Evolutionary conservation across 768 basidiomycete genomes (phyloP).

Genomic region (Trametes sanguinea): DNA sequence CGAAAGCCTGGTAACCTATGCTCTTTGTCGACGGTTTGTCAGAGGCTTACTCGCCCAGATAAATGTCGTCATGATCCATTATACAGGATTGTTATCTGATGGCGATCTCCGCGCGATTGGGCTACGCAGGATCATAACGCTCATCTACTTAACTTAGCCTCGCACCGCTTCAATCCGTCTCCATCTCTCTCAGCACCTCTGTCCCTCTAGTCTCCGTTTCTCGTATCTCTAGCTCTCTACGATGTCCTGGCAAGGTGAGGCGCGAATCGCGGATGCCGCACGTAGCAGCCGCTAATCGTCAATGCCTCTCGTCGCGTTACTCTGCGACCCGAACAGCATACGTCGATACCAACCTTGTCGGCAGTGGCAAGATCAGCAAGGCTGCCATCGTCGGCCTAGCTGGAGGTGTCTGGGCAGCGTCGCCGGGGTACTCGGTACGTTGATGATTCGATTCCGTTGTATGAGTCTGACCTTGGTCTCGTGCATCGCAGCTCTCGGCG

Average conservation of each 20-base stretch:
- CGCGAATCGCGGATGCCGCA: background rate
- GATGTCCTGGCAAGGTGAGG: slow-evolving; percentile 76
- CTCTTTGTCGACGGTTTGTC: no score
- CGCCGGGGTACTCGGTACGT: slow-evolving; percentile 59
- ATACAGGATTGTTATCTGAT: slow-evolving; percentile 23
- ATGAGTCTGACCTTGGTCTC: background rate
- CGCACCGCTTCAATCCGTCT: slow-evolving; percentile 14
- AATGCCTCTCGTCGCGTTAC: background rate
- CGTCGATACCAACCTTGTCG: slow-evolving; percentile 80
- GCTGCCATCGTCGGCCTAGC: slow-evolving; percentile 76
- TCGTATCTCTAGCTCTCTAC: slow-evolving; percentile 14
- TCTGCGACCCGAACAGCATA: slow-evolving; percentile 52
- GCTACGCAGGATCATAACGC: slow-evolving; percentile 11
- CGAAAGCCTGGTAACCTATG: no score
- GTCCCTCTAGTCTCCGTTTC: slow-evolving; percentile 12
- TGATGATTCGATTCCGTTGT: background rate
- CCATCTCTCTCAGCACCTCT: slow-evolving; percentile 14
- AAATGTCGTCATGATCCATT: background rate
- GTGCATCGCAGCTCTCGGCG: slow-evolving; percentile 50
- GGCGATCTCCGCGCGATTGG: slow-evolving; percentile 27
- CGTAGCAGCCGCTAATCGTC: background rate
- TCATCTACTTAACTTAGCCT: background rate
- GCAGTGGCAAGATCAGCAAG: slow-evolving; percentile 65
- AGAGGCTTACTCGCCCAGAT: no score
- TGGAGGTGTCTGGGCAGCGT: slow-evolving; percentile 79